Base-by-base conservation (phyloP, 2,329 filamentous ascomycete genomes). In the Cytospora piceae region DNA sequence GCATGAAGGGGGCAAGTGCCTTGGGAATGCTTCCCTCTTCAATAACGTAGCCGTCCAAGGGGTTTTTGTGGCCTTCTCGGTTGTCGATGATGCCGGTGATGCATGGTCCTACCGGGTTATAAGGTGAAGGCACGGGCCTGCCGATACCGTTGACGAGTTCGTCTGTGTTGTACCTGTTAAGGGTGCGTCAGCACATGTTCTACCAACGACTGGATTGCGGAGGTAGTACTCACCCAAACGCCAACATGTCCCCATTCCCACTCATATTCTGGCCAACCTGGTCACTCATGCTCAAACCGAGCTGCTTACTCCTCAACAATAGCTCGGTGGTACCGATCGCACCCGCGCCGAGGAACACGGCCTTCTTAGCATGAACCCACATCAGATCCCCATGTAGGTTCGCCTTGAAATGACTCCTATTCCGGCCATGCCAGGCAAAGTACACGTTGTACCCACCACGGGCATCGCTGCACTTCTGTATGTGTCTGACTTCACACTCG, bases 291-390 rank as follows among this genome's bases (percentile, higher is more conserved):
- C 76, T 70, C 14, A 91, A 73, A 0, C 88, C 87, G 72, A 85
- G 79, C 60, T 83, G 78, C 72, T 81, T 86, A 70, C 85, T 88
- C 55, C 87, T 77, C 7, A 90, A 80, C 37, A 90, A 75, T 56
- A 89, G 90, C 73, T 90, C 88, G 0, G 88, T 90, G 0, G 87
- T 88, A 1, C 87, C 88, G 17, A 90, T 79, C 32, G 85, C 77
- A 1, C 88, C 88, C 1, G 88, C 88, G 5, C 87, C 88, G 14
- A 91, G 80, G 71, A 91, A 90, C 8, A 89, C 86, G 29, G 86
- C 83, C 69, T 88, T 82, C 72, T 82, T 85, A 1, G 88, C 87
- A 66, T 87, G 82, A 61, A 90, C 87, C 87, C 87, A 90, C 83
- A 89, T 86, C 2, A 90, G 77, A 65, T 88, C 85, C 29, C 81